Evolutionary conservation across 352 stramenopile species (phyloP).

Genomic region (Elongisporangium undulatum): DNA sequence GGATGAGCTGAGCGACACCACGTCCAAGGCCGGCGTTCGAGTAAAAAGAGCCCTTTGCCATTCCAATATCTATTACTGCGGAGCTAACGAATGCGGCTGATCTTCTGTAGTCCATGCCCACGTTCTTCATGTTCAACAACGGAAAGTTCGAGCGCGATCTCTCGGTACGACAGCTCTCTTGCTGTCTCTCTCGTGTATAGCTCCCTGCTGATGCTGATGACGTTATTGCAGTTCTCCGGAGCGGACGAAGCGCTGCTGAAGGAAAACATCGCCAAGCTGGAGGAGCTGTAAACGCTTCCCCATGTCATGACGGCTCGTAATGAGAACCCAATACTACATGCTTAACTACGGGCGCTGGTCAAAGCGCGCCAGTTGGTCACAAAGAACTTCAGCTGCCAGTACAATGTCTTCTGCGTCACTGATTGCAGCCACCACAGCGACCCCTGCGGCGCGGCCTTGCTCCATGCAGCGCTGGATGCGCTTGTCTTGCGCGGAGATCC

Average conservation of each 20-base stretch:
- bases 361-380: conserved; percentile 13
- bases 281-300: conserved; percentile 39
- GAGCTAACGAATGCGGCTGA: conserved; percentile 3
- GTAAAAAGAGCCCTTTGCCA: conserved; percentile 34
- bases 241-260: conserved; percentile 72
- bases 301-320: not conserved
- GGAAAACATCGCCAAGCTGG: conserved; percentile 70
- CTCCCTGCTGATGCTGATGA: not conserved
- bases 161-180: conserved; percentile 33
- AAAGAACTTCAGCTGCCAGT: conserved; percentile 19
- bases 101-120: conserved; percentile 74
- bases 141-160: conserved; percentile 73
- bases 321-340: not conserved
- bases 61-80: not conserved
- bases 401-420: conserved; percentile 22
- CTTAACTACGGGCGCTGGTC: not conserved
- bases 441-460: conserved; percentile 28
- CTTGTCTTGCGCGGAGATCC: conserved; percentile 25
- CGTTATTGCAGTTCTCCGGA: conserved; percentile 61
- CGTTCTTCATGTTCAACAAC: conserved; percentile 83
- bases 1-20: conserved; percentile 77
- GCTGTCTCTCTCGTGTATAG: conserved; percentile 3
- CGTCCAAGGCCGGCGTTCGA: conserved; percentile 71
- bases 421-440: conserved; percentile 53
- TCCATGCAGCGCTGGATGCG: conserved; percentile 36